Evolutionary conservation across 176 grass and related monocot genomes (phyloP), one percentile per base, ranked within the genome.

Genomic region (Eleusine indica): DNA sequence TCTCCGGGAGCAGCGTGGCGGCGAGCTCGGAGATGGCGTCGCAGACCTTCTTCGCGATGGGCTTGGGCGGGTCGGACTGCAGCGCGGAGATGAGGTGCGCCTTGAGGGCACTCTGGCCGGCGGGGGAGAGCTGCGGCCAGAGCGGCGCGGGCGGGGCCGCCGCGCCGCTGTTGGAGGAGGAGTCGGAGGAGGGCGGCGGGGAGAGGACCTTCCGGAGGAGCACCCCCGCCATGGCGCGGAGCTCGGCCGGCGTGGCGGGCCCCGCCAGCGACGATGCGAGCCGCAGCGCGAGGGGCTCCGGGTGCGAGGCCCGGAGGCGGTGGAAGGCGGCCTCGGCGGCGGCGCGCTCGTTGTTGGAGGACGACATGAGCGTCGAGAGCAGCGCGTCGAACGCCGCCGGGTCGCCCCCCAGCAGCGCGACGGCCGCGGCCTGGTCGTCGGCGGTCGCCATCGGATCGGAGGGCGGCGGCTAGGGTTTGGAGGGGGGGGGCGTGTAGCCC

Each of bases 31-130:
- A 96, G 40, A 99, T 63, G 21, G 97, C 86, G 41, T 99, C 97
- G 66, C 93, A 96, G 47, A 99, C 89, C 86, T 99, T 99, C 91
- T 94, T 99, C 0, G 89, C 86, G 67, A 96, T 90, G 62, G 97
- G 76, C 81, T 91, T 95, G 2, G 90, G 51, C 21, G 74, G 73
- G 65, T 99, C 97, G 82, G 79, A 82, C 30, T 91, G 85, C 70
- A 99, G 91, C 52, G 91, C 83, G 48, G 71, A 83, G 54, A 99
- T 81, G 44, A 99, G 91, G 17, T 87, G 70, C 4, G 91, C 70
- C 69, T 96, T 99, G 71, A 99, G 87, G 40, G 65, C 49, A 16
- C 81, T 9, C 58, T 96, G 97, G 9, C 80, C 89, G 3, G 62
- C 19, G 2, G 87, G 87, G 64, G 89, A 89, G 78, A 99, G 93